Conservation (phyloP, 2,329 filamentous ascomycete species). For the Nemania diffusa region DNA sequence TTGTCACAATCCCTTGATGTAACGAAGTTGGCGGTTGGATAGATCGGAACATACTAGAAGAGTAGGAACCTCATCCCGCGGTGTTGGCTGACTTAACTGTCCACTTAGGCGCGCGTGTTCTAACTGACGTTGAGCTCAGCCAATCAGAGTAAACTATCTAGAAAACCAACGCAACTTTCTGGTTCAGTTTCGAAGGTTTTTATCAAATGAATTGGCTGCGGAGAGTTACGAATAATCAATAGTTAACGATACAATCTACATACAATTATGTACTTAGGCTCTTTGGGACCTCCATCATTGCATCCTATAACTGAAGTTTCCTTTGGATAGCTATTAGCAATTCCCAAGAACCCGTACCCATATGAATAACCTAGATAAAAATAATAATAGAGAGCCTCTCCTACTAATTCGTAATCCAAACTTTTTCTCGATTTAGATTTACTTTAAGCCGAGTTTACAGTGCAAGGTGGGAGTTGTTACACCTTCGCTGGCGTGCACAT, state of each 20-base stretch:
- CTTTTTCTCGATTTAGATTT: neutral
- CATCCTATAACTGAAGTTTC: neutral
- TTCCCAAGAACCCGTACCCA: neutral
- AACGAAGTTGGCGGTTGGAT: neutral
- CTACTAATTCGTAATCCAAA: neutral
- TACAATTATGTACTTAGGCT: neutral
- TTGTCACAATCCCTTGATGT: too few relatives aligned
- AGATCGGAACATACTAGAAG: neutral
- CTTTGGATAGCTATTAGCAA: neutral
- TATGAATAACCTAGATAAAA: too few relatives aligned
- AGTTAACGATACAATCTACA: neutral
- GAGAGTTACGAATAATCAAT: neutral
- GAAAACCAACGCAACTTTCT: neutral
- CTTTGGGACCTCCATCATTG: neutral
- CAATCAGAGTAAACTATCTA: neutral
- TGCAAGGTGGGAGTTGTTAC: neutral
- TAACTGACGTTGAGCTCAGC: neutral
- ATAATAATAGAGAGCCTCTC: neutral
- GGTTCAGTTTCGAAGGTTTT: too few relatives aligned
- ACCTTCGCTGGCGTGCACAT: neutral
- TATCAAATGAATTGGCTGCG: too few relatives aligned
- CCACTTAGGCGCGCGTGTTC: neutral
- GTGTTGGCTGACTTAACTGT: too few relatives aligned
- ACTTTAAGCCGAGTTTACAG: neutral
- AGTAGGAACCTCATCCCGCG: neutral